Percentiles rank a stretch among this genome's conserved stretches.
Evolutionary conservation across 2,329 filamentous ascomycete genomes (phyloP).

Genomic region (Colletotrichum lindemuthianum): DNA sequence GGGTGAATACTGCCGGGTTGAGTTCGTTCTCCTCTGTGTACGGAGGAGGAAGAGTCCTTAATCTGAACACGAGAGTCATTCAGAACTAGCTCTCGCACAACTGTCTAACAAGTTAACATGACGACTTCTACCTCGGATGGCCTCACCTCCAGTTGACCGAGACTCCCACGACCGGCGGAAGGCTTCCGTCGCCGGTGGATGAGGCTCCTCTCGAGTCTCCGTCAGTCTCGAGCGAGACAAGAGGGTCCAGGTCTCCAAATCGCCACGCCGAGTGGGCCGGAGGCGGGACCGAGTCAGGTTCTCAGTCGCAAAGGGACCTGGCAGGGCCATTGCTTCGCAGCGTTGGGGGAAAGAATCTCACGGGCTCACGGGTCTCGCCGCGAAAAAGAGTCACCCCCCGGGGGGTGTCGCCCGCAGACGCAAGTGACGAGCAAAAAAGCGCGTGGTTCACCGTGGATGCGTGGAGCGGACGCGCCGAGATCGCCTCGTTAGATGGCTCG

Average conservation of each 20-base stretch:
- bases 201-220: constrained; percentile 11
- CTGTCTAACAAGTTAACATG: background rate
- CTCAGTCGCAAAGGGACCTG: constrained; percentile 3
- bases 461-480: constrained; percentile 30
- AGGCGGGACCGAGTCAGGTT: constrained; percentile 29
- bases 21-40: background rate
- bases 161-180: constrained; percentile 1
- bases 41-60: background rate
- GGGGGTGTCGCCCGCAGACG: background rate
- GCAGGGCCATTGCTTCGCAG: background rate
- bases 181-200: constrained; percentile 21
- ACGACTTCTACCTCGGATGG: background rate
- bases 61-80: background rate
- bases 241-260: constrained; percentile 26
- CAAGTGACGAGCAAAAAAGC: background rate
- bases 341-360: no score
- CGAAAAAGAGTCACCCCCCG: background rate
- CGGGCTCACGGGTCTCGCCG: background rate
- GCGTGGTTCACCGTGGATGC: background rate
- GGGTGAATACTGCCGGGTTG: no score
- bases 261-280: constrained; percentile 32
- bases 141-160: background rate
- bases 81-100: background rate
- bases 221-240: background rate
- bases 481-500: constrained; percentile 30